These are phyloP conservation scores for Brassica hybrid DNA, from an alignment of 441 rosid genomes.

Conservation along the genomic window DNA sequence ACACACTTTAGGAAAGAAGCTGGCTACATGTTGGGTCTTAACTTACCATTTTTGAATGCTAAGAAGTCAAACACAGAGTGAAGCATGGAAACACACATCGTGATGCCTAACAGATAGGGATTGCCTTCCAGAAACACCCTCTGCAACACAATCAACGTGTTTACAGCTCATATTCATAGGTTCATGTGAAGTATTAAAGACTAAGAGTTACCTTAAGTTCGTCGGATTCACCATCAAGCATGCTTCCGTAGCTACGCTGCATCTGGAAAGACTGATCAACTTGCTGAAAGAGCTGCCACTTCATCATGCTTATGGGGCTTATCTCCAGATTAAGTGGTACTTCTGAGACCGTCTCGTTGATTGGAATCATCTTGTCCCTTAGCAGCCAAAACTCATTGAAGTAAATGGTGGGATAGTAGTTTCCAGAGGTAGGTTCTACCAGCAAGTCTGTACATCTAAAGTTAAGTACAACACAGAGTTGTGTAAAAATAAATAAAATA, in stretches of 20 bases:
- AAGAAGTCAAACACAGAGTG: slow-evolving; percentile 89
- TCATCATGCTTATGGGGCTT: slow-evolving; percentile 89
- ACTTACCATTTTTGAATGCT: slow-evolving; percentile 89
- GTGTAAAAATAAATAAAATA: background rate
- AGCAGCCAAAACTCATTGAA: slow-evolving; percentile 96
- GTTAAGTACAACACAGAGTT: slow-evolving; percentile 57
- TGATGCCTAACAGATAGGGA: slow-evolving; percentile 82
- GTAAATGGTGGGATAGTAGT: slow-evolving; percentile 75
- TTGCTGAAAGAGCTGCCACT: slow-evolving; percentile 90
- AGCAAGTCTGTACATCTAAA: slow-evolving; percentile 62
- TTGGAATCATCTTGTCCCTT: slow-evolving; percentile 67
- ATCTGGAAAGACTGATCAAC: slow-evolving; percentile 95
- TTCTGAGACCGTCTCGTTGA: slow-evolving; percentile 75
- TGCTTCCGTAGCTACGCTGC: slow-evolving; percentile 92
- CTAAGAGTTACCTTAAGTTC: slow-evolving; percentile 69
- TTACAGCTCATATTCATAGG: background rate
- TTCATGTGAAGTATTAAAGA: background rate
- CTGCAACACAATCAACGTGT: slow-evolving; percentile 47
- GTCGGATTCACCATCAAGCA: slow-evolving; percentile 93
- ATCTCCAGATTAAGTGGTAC: slow-evolving; percentile 77
- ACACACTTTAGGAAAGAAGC: too few relatives aligned
- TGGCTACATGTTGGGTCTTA: background rate
- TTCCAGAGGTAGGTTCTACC: slow-evolving; percentile 64
- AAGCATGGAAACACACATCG: slow-evolving; percentile 83
- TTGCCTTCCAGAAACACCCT: slow-evolving; percentile 97